These are phyloP conservation scores for Scedosporium dehoogii DNA, from an alignment of 2,329 filamentous ascomycete species.

Conservation along the genomic window DNA sequence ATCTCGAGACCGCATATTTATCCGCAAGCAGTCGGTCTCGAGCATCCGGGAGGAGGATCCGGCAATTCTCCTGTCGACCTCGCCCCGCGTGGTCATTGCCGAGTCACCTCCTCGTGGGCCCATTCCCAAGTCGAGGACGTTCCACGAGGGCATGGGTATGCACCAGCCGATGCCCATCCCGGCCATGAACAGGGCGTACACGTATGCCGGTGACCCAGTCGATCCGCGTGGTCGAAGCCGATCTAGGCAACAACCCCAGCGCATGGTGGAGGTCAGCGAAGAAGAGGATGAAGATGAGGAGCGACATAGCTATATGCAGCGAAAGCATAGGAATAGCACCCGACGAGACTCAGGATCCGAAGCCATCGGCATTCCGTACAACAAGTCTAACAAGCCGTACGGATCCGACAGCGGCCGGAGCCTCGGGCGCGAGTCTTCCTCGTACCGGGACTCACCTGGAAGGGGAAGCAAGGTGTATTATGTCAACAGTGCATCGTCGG, in stretches of 20 bases:
- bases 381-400: neutral
- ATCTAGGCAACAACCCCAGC: neutral
- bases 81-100: neutral
- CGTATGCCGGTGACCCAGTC: neutral
- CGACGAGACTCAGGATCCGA: neutral
- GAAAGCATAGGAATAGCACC: neutral
- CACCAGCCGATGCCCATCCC: neutral
- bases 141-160: neutral
- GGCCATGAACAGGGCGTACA: neutral
- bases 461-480: neutral
- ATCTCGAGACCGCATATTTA: neutral
- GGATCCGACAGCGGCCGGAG: neutral
- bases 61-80: neutral
- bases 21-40: neutral
- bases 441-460: neutral
- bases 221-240: constrained; percentile 5
- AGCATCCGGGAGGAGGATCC: neutral
- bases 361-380: neutral
- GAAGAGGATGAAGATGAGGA: constrained; percentile 4
- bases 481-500: neutral
- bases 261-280: neutral
- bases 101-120: neutral
- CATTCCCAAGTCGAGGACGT: neutral
- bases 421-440: neutral
- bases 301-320: neutral